Percentiles rank a stretch among this genome's conserved stretches.
phyloP scores from a whole-genome alignment of 371 early-diverging fungal genomes.

The Apophysomyces variabilis region DNA sequence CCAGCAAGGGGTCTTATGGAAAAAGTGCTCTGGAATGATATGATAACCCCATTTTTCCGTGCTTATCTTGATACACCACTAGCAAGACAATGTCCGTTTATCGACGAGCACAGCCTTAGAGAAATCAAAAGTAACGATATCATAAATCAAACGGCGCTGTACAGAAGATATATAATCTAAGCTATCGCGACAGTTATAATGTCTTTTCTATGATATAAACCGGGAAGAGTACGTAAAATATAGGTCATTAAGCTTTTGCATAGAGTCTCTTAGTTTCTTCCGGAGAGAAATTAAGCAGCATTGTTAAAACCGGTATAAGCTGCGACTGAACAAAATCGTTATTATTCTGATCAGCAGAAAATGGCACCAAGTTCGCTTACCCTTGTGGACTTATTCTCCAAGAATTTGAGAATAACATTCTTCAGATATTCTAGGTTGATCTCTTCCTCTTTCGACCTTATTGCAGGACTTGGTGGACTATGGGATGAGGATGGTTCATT shows the following conservation, averaged over 20 bases:
- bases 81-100: no score
- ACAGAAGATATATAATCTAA: no score
- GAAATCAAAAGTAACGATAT: no score
- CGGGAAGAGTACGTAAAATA: no score
- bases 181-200: no score
- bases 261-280: conserved; percentile 78
- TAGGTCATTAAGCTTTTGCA: conserved; percentile 25
- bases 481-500: not conserved
- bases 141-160: no score
- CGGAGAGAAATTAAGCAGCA: conserved; percentile 77
- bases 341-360: conserved; percentile 5
- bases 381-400: conserved; percentile 78
- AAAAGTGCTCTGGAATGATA: no score
- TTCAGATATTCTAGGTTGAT: conserved; percentile 86
- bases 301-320: conserved; percentile 81
- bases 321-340: conserved; percentile 54
- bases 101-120: no score
- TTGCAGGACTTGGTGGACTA: conserved; percentile 13
- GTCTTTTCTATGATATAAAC: no score
- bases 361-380: conserved; percentile 33
- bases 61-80: no score
- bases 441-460: conserved; percentile 46
- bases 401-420: conserved; percentile 83
- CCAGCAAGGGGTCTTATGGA: no score
- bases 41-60: no score